These are phyloP conservation scores for Rachicladosporium sp. DNA, from an alignment of 2,329 filamentous ascomycete genomes.

Conservation along the genomic window DNA sequence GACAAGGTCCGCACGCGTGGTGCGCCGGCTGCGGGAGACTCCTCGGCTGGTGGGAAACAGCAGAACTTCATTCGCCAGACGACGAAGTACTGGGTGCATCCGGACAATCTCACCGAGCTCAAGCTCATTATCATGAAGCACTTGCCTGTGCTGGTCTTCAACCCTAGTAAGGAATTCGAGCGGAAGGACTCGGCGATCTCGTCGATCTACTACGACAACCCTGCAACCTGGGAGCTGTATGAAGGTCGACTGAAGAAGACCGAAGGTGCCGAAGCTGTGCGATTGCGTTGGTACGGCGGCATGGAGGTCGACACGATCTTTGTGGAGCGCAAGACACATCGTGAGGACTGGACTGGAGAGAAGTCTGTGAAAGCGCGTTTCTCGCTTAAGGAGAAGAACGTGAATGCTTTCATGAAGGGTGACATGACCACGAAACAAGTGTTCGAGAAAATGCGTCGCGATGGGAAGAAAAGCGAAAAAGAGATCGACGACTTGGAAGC, in stretches of 20 bases:
- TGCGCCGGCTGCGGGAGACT: conserved; percentile 84
- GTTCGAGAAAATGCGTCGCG: conserved; percentile 94
- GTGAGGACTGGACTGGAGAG: conserved; percentile 97
- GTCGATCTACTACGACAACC: conserved; percentile 97
- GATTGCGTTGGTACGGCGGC: conserved; percentile 91
- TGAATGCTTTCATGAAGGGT: conserved; percentile 80
- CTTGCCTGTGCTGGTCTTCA: conserved; percentile 92
- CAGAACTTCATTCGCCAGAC: conserved; percentile 95
- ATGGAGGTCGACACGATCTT: conserved; percentile 95
- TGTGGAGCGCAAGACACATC: conserved; percentile 93
- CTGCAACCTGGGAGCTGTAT: conserved; percentile 87
- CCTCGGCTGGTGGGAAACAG: conserved; percentile 77
- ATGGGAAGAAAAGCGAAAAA: conserved; percentile 89
- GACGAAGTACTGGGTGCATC: conserved; percentile 99
- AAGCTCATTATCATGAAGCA: conserved; percentile 98
- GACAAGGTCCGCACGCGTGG: conserved; percentile 88
- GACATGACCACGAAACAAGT: conserved; percentile 72
- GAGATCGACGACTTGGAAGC: conserved; percentile 86
- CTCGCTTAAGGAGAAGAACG: conserved; percentile 89
- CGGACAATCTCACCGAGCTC: conserved; percentile 93
- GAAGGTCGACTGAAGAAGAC: conserved; percentile 92
- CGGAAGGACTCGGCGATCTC: conserved; percentile 84
- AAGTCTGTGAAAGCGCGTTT: conserved; percentile 98
- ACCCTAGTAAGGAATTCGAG: conserved; percentile 92
- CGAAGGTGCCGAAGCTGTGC: conserved; percentile 91